phyloP scores from a whole-genome alignment of 2,329 filamentous ascomycete genomes.

The Cladosporium sp. region DNA sequence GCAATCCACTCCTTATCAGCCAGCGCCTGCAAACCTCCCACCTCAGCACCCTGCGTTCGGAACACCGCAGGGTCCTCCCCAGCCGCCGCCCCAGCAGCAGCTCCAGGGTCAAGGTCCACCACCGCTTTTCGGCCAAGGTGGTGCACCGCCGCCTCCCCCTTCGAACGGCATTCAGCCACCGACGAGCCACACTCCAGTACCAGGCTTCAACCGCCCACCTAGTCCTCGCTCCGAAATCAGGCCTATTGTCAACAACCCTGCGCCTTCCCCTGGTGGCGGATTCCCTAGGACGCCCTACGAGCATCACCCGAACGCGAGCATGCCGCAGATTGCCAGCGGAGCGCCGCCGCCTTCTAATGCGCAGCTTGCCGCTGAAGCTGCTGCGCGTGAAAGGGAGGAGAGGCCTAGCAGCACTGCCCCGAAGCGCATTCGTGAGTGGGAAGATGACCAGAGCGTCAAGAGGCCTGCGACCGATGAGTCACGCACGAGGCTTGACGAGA shows the following conservation, averaged over 20 bases:
- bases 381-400: constrained; percentile 66
- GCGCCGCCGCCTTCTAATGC: constrained; percentile 65
- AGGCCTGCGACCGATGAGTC: constrained; percentile 88
- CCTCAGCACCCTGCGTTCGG: constrained; percentile 36
- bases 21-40: constrained; percentile 49
- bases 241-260: constrained; percentile 78
- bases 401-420: constrained; percentile 75
- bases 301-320: constrained; percentile 66
- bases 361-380: constrained; percentile 62
- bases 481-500: constrained; percentile 81
- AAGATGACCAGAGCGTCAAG: constrained; percentile 71
- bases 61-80: constrained; percentile 17
- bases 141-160: constrained; percentile 17
- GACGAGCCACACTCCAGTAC: constrained; percentile 53
- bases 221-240: constrained; percentile 77
- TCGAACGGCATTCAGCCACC: constrained; percentile 45
- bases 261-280: constrained; percentile 79
- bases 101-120: constrained; percentile 28
- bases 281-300: constrained; percentile 81
- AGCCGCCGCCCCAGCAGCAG: constrained; percentile 22
- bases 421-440: constrained; percentile 91
- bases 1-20: constrained; percentile 54
- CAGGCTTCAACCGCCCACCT: constrained; percentile 62
- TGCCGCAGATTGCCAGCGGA: constrained; percentile 65
- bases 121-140: constrained; percentile 27